A percentile compares a stretch with the other conserved stretches of the same genome.
Evolutionary conservation across 257 asterid genomes (phyloP).

Genomic region (Galeopsis tetrahit): DNA sequence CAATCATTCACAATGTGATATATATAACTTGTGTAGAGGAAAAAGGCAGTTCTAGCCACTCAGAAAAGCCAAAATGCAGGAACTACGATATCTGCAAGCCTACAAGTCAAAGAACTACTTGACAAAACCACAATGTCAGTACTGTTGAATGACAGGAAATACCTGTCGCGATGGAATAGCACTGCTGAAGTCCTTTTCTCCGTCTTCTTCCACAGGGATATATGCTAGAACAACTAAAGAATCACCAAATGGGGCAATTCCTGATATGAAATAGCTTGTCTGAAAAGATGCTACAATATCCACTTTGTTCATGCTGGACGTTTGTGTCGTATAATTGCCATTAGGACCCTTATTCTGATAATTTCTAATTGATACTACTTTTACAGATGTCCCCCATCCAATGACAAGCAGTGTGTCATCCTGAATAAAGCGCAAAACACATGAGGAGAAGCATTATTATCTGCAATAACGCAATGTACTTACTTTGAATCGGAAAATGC

Average conservation of each 20-base stretch:
- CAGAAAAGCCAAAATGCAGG: conserved; percentile 12
- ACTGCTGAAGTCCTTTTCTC: conserved; percentile 79
- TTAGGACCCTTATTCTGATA: conserved; percentile 63
- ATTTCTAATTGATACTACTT: conserved; percentile 78
- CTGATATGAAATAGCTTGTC: conserved; percentile 93
- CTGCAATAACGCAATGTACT: conserved; percentile 14
- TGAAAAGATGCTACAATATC: conserved; percentile 97
- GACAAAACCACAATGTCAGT: conserved; percentile 26
- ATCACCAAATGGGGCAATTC: conserved; percentile 98
- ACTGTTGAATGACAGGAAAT: conserved; percentile 20
- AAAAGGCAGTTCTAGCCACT: conserved; percentile 21
- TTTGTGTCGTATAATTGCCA: conserved; percentile 66
- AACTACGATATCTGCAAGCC: conserved; percentile 13
- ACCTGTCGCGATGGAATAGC: conserved; percentile 92
- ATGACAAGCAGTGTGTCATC: conserved; percentile 88
- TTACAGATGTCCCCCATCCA: conserved; percentile 97
- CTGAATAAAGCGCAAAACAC: conserved; percentile 54
- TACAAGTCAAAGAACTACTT: conserved; percentile 23
- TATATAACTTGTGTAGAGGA: conserved; percentile 7
- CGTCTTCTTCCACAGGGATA: conserved; percentile 86
- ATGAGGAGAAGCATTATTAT: conserved; percentile 38
- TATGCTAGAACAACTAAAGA: conserved; percentile 92
- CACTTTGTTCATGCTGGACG: conserved; percentile 88
- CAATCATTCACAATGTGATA: conserved; percentile 18
- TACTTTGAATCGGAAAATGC: not conserved